Evolutionary conservation across 768 basidiomycete genomes (phyloP).

Genomic region (Hirschioporus abietinus): DNA sequence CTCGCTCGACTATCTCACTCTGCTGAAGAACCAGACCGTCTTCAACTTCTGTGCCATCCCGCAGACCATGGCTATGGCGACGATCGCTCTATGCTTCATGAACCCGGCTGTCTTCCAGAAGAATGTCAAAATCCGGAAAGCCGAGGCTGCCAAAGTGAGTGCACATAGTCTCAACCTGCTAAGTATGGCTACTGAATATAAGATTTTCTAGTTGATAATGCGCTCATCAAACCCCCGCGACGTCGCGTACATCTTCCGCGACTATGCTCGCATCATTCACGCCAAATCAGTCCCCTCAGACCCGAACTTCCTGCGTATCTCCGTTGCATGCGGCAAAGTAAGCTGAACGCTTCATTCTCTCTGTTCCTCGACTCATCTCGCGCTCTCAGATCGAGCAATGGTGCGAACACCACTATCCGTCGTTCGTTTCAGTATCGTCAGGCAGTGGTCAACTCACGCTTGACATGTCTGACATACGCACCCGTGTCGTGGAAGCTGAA

Average conservation of each 20-base stretch:
- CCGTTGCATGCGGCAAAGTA: slow-evolving; percentile 81
- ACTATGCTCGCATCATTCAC: slow-evolving; percentile 79
- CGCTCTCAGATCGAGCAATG: slow-evolving; percentile 5
- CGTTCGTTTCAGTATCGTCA: slow-evolving; percentile 51
- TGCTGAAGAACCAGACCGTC: slow-evolving; percentile 85
- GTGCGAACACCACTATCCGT: slow-evolving; percentile 60
- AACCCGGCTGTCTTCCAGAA: slow-evolving; percentile 78
- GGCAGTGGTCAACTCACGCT: slow-evolving; percentile 14
- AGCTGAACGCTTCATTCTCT: slow-evolving; percentile 17
- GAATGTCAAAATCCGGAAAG: slow-evolving; percentile 95
- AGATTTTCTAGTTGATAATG: slow-evolving; percentile 76
- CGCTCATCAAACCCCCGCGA: slow-evolving; percentile 87
- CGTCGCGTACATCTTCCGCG: slow-evolving; percentile 82
- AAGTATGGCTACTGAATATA: not conserved
- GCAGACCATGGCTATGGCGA: slow-evolving; percentile 93
- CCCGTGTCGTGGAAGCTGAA: slow-evolving; percentile 41
- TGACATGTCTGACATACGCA: slow-evolving; percentile 52
- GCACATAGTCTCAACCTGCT: slow-evolving; percentile 2
- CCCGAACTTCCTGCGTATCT: slow-evolving; percentile 80
- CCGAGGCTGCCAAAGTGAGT: slow-evolving; percentile 76
- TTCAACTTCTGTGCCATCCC: slow-evolving; percentile 98
- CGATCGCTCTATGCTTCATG: slow-evolving; percentile 89
- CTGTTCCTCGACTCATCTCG: slow-evolving; percentile 10
- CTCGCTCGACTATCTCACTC: slow-evolving; percentile 81
- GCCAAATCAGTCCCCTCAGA: slow-evolving; percentile 72